Percentiles rank a stretch among this genome's conserved stretches.
Evolutionary conservation across 2,329 filamentous ascomycete genomes (phyloP).

Genomic region (Talaromyces sp.): DNA sequence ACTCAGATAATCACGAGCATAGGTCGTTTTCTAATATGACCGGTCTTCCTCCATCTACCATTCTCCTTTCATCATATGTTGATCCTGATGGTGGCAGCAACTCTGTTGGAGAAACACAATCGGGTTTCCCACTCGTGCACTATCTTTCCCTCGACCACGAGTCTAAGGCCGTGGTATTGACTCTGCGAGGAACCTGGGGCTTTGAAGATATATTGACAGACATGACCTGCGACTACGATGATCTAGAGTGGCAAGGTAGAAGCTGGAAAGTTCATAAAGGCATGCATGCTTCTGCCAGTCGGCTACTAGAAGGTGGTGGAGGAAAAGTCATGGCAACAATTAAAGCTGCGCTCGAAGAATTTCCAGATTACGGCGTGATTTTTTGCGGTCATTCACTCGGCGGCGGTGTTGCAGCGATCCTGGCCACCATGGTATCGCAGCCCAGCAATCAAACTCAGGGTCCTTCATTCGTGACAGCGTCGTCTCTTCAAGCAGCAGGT

Average conservation of each 20-base stretch:
- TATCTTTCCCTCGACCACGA: constrained; percentile 68
- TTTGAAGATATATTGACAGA: constrained; percentile 70
- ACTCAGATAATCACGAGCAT: constrained; percentile 38
- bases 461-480: constrained; percentile 59
- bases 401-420: constrained; percentile 63
- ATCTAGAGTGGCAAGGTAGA: constrained; percentile 53
- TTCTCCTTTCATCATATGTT: constrained; percentile 64
- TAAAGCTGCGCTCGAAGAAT: constrained; percentile 60
- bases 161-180: constrained; percentile 66
- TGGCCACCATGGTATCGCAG: constrained; percentile 66
- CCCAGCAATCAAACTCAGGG: constrained; percentile 46
- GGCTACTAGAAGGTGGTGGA: constrained; percentile 62
- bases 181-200: constrained; percentile 65
- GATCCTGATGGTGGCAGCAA: constrained; percentile 64
- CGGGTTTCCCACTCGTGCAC: constrained; percentile 65
- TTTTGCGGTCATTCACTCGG: constrained; percentile 66
- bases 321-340: constrained; percentile 62
- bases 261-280: constrained; percentile 69
- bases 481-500: constrained; percentile 28
- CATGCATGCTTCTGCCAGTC: constrained; percentile 64
- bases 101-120: constrained; percentile 58
- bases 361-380: constrained; percentile 64
- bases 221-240: constrained; percentile 69
- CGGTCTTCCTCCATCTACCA: constrained; percentile 39
- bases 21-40: constrained; percentile 42